Evolutionary conservation across 495 filamentous ascomycete genomes (phyloP).

Genomic region (Pseudevernia furfuracea): DNA sequence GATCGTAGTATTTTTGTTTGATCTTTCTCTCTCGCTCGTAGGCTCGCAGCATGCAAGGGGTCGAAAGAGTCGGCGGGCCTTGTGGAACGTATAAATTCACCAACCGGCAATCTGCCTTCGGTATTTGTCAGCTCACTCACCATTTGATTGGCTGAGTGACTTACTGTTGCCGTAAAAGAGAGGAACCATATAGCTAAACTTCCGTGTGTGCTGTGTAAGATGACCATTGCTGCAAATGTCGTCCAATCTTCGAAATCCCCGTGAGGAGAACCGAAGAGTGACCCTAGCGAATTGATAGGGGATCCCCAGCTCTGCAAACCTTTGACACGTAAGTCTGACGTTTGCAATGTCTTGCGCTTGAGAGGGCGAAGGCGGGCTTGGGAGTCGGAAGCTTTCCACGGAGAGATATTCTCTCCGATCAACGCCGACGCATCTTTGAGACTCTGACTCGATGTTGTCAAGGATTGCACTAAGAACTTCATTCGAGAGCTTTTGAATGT

Average conservation of each 20-base stretch:
- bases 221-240: constrained; percentile 41
- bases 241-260: constrained; percentile 51
- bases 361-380: constrained; percentile 35
- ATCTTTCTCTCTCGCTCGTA: constrained; percentile 37
- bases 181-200: constrained; percentile 66
- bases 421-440: constrained; percentile 39
- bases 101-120: constrained; percentile 32
- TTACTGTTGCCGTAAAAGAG: constrained; percentile 53
- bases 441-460: constrained; percentile 43
- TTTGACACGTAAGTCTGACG: constrained; percentile 53
- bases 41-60: constrained; percentile 32
- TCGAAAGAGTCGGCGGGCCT: constrained; percentile 23
- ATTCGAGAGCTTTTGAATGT: constrained; percentile 48
- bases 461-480: constrained; percentile 56
- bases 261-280: constrained; percentile 50
- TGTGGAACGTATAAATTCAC: constrained; percentile 28
- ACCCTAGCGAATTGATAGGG: constrained; percentile 54
- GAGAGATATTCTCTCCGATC: constrained; percentile 47
- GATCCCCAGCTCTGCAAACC: constrained; percentile 55
- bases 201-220: constrained; percentile 53
- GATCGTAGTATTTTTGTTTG: constrained; percentile 37
- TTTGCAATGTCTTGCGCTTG: constrained; percentile 38
- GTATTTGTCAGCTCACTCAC: constrained; percentile 15
- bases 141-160: not conserved
- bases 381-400: constrained; percentile 46